Conservation (phyloP, 108 stramenopile genomes). For the Schizochytrium sp. region DNA sequence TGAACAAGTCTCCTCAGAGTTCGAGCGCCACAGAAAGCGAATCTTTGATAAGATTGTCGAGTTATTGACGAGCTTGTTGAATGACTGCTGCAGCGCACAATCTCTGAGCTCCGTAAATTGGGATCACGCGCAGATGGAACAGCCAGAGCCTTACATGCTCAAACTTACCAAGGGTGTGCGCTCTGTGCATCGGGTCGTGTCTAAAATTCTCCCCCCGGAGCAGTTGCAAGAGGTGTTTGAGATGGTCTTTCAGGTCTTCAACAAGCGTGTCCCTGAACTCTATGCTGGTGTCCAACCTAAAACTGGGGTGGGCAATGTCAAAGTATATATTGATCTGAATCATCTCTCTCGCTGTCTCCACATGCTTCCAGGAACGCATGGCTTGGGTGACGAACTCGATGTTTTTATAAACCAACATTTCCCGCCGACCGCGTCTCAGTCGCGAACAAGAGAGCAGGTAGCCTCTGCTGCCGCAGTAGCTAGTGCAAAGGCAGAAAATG, state of each 20-base stretch:
- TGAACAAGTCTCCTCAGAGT: slow-evolving; percentile 13
- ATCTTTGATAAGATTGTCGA: slow-evolving; percentile 55
- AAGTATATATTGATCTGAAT: slow-evolving; percentile 20
- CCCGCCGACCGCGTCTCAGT: background rate
- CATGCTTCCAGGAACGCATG: slow-evolving; percentile 47
- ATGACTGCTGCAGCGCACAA: slow-evolving; percentile 1
- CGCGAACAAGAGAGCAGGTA: background rate
- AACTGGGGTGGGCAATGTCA: slow-evolving; percentile 22
- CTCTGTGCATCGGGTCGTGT: background rate
- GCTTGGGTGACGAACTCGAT: slow-evolving; percentile 31
- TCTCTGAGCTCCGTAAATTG: slow-evolving; percentile 19
- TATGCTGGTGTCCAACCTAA: slow-evolving; percentile 25
- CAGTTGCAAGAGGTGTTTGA: slow-evolving; percentile 14
- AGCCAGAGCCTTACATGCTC: slow-evolving; percentile 57
- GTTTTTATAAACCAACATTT: slow-evolving; percentile 29
- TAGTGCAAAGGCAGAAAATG: background rate
- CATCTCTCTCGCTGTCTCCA: slow-evolving; percentile 38
- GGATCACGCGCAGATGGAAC: background rate
- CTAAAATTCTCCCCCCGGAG: slow-evolving; percentile 28
- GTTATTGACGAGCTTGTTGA: slow-evolving; percentile 16
- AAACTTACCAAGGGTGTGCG: slow-evolving; percentile 37
- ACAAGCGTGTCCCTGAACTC: slow-evolving; percentile 37
- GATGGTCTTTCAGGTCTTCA: slow-evolving; percentile 29
- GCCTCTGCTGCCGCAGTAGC: slow-evolving; percentile 3
- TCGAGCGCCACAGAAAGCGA: background rate